Evolutionary conservation across 1,284 basidiomycete genomes (phyloP), one percentile per base, ranked within the genome.

Genomic region (Schizopora paradoxa): DNA sequence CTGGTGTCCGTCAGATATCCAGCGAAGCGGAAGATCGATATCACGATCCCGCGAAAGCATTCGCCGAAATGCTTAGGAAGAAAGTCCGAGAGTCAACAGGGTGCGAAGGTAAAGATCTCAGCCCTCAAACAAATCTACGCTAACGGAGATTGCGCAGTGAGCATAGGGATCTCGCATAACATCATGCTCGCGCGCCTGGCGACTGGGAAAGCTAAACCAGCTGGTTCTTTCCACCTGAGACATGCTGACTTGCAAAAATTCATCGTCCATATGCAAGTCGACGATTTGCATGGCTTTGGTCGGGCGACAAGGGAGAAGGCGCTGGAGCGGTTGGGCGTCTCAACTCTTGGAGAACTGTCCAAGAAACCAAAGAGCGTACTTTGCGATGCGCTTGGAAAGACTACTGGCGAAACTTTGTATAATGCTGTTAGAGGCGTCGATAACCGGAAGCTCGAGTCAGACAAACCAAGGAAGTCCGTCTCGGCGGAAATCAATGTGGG

Each of bases 171-270:
- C 36, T 77, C 89, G 0, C 80, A 88, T 55, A 99, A 97, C 65
- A 86, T 97, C 53, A 80, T 96, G 41, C 78, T 98, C 2, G 91
- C 95, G 1, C 86, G 92, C 5, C 74, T 99, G 1, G 95, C 95
- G 0, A 96, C 93, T 0, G 80, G 89, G 4, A 76, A 73, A 7
- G 95, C 96, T 3, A 99, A 99, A 61, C 96, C 95, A 0, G 89
- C 84, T 0, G 82, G 84, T 1, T 82, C 86, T 0, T 91, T 77
- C 59, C 91, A 92, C 53, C 77, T 98, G 4, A 56, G 70, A 0
- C 66, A 65, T 1, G 67, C 69, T 4, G 74, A 80, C 26, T 70
- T 85, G 1, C 65, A 69, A 0, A 67, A 65, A 0, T 73, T 91
- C 39, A 69, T 98, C 1, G 75, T 77, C 1, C 78, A 82, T 0